Base-by-base conservation (phyloP, 2,329 filamentous ascomycete species). In the Cylindrodendrum hubeiense region DNA sequence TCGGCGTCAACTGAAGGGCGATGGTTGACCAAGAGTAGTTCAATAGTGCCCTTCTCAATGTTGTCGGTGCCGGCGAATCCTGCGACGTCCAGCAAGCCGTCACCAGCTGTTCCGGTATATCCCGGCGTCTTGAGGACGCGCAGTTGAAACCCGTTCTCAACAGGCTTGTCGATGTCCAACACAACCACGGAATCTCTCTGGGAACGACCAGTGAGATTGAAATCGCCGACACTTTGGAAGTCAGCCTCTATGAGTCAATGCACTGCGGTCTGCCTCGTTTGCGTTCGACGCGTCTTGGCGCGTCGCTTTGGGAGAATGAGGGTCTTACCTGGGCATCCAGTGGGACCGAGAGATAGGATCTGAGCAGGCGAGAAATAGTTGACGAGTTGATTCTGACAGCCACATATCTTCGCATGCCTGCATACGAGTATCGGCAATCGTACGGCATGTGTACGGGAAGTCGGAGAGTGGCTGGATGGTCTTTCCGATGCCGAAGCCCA, bases 111-210 rank as follows among this genome's bases (percentile, higher is more conserved):
- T 0, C 79, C 79, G 4, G 67, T 22, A 30, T 74, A 81, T 0
- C 63, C 75, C 0, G 70, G 61, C 1, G 74, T 79, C 8, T 65
- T 57, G 13, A 81, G 66, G 1, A 56, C 47, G 2, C 72, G 75
- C 17, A 68, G 50, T 3, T 68, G 55, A 22, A 77, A 74, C 2
- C 67, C 63, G 1, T 59, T 34, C 1, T 59, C 69, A 13, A 37
- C 21, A 2, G 73, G 74, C 34, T 71, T 74, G 53, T 81, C 78
- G 17, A 80, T 70, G 21, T 80, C 70, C 10, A 80, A 22, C 3
- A 69, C 75, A 3, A 79, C 60, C 17, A 81, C 56, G 4, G 75
- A 73, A 60, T 81, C 79, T 17, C 63, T 66, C 3, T 68, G 62
- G 1, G 78, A 77, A 3, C 76, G 76, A 0, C 67, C 77, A 0